A percentile compares a stretch with the other conserved stretches of the same genome.
These are phyloP conservation scores for Areca catechu DNA, from an alignment of 176 grass and related monocot species.

Conservation along the genomic window DNA sequence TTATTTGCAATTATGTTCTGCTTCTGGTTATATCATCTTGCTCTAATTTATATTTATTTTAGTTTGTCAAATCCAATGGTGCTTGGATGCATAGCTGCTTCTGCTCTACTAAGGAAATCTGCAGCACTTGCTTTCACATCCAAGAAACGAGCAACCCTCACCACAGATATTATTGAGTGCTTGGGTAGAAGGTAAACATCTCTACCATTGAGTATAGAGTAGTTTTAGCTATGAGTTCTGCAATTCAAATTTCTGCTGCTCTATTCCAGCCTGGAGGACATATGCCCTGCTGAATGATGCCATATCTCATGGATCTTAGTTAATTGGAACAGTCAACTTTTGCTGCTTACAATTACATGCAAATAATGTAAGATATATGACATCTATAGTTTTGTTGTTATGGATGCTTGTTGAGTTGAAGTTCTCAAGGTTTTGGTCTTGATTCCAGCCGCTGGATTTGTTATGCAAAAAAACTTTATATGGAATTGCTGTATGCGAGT, in stretches of 20 bases:
- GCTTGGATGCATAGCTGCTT: slow-evolving; percentile 77
- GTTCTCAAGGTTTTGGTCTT: no score
- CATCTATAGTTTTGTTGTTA: no score
- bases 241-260: background rate
- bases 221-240: background rate
- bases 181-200: slow-evolving; percentile 22
- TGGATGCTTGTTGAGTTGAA: no score
- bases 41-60: slow-evolving; percentile 1
- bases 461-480: no score
- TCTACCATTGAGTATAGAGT: background rate
- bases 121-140: slow-evolving; percentile 50
- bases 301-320: no score
- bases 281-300: slow-evolving; percentile 38
- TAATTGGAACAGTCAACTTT: no score
- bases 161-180: slow-evolving; percentile 73
- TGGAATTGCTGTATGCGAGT: no score
- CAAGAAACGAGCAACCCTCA: slow-evolving; percentile 73
- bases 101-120: slow-evolving; percentile 66
- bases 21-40: no score
- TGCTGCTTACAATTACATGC: no score
- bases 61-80: slow-evolving; percentile 76
- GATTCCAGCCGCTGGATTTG: no score
- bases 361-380: no score
- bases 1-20: no score
- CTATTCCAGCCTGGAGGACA: slow-evolving; percentile 71